Percentiles rank a stretch among this genome's conserved stretches.
Conservation (phyloP, 2,329 filamentous ascomycete species). For the Neonectria faginata region DNA sequence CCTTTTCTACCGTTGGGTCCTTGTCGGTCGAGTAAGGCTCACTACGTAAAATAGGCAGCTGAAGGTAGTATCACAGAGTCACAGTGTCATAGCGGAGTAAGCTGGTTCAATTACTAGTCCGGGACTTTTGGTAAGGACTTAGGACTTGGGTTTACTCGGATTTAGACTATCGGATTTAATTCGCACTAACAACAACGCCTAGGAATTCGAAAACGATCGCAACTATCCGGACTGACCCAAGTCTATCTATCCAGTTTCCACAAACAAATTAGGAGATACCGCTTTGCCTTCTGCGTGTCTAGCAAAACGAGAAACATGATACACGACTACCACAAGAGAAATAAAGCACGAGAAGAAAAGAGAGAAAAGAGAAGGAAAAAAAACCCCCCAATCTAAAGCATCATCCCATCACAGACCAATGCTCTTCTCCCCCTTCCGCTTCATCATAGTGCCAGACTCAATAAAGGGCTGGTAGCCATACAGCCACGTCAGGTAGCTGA, state of each 20-base stretch:
- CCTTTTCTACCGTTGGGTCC: background rate
- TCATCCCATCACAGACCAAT: background rate
- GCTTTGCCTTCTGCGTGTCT: background rate
- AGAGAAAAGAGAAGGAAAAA: too few species aligned
- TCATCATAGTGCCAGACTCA: slow-evolving; percentile 18
- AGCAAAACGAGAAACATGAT: slow-evolving; percentile 1
- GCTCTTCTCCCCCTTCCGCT: slow-evolving; percentile 15
- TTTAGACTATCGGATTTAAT: background rate
- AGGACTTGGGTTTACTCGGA: background rate
- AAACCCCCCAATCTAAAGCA: background rate
- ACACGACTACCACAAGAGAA: background rate
- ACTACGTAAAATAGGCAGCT: background rate
- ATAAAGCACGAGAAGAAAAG: background rate
- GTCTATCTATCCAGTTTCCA: background rate
- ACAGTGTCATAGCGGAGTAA: background rate
- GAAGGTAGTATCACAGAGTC: background rate
- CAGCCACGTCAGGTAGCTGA: slow-evolving; percentile 23
- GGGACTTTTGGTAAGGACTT: too few species aligned
- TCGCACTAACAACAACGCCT: background rate
- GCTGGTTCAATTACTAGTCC: background rate
- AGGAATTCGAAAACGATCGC: background rate
- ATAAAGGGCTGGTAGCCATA: slow-evolving; percentile 25
- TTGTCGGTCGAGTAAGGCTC: background rate
- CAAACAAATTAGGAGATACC: background rate
- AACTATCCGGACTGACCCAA: background rate